These are phyloP conservation scores for Annulohypoxylon nitens DNA, from an alignment of 495 filamentous ascomycete species.

Conservation along the genomic window DNA sequence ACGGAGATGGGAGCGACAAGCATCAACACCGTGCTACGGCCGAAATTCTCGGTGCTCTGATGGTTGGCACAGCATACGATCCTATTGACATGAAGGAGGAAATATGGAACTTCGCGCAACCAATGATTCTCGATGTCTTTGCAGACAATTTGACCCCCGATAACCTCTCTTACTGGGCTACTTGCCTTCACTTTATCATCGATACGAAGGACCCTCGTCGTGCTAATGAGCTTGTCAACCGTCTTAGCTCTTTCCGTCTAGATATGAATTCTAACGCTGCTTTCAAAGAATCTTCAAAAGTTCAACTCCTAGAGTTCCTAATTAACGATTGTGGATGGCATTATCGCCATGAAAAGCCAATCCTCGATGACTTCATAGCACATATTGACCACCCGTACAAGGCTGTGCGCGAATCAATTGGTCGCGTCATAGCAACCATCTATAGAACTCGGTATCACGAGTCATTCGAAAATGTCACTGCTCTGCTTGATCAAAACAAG, in stretches of 20 bases:
- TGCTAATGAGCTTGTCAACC: slow-evolving; percentile 86
- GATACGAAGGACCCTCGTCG: slow-evolving; percentile 85
- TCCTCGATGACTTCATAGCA: slow-evolving; percentile 86
- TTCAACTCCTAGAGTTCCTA: slow-evolving; percentile 89
- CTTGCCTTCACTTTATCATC: slow-evolving; percentile 87
- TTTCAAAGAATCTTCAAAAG: slow-evolving; percentile 98
- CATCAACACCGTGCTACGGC: slow-evolving; percentile 97
- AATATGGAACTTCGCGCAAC: slow-evolving; percentile 91
- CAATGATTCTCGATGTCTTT: slow-evolving; percentile 87
- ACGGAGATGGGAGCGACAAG: slow-evolving; percentile 94
- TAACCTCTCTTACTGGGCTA: slow-evolving; percentile 93
- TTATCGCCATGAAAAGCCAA: slow-evolving; percentile 90
- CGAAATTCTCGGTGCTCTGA: slow-evolving; percentile 89
- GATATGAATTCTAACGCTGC: slow-evolving; percentile 97
- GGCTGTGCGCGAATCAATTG: slow-evolving; percentile 93
- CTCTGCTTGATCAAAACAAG: slow-evolving; percentile 82
- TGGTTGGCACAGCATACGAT: slow-evolving; percentile 79
- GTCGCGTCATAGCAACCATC: slow-evolving; percentile 85
- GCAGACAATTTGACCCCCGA: slow-evolving; percentile 92
- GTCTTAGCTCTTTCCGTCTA: slow-evolving; percentile 85
- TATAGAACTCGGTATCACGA: slow-evolving; percentile 93
- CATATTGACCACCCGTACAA: slow-evolving; percentile 99
- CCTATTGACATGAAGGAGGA: slow-evolving; percentile 74
- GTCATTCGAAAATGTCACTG: slow-evolving; percentile 81
- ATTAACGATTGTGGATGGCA: slow-evolving; percentile 95